Percentiles rank a stretch among this genome's conserved stretches.
phyloP scores from a whole-genome alignment of 1,284 basidiomycete species.

The Boletus semigastroideus region DNA sequence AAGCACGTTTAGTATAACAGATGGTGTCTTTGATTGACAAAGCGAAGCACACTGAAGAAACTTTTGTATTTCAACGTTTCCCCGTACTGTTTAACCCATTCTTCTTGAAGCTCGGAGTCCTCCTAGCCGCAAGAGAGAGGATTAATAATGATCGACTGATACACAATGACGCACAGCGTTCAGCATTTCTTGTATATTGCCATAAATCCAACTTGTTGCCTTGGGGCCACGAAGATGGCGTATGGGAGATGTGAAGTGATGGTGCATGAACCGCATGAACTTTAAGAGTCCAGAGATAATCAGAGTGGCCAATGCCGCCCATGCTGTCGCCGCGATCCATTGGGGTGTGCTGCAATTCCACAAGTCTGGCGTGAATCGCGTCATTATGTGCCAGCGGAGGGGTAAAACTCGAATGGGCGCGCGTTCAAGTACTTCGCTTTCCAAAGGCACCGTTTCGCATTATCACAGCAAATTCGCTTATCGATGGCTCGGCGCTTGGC shows the following conservation, averaged over 20 bases:
- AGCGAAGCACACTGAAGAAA: conserved; percentile 46
- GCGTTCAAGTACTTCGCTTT: too few species aligned
- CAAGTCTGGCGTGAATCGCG: too few species aligned
- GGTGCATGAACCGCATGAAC: conserved; percentile 13
- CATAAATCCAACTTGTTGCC: conserved; percentile 49
- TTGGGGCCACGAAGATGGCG: conserved; percentile 51
- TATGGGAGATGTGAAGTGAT: conserved; percentile 41
- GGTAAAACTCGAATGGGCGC: too few species aligned
- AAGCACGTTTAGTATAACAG: neutral
- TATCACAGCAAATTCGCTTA: too few species aligned
- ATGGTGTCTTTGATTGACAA: neutral
- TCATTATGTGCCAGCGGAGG: too few species aligned
- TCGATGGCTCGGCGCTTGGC: too few species aligned
- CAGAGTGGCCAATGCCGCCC: conserved; percentile 14
- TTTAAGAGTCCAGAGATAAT: conserved; percentile 34
- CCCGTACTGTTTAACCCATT: conserved; percentile 58
- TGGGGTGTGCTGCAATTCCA: too few species aligned
- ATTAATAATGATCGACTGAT: too few species aligned
- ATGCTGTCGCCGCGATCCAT: conserved; percentile 11
- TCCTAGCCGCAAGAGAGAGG: conserved; percentile 27
- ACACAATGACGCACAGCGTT: conserved; percentile 34
- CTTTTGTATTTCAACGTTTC: conserved; percentile 46
- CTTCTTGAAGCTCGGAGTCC: conserved; percentile 37
- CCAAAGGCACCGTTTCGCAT: too few species aligned
- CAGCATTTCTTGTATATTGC: conserved; percentile 49